Evolutionary conservation across 2,329 filamentous ascomycete genomes (phyloP).

Genomic region (Apiospora rasikravindrae): DNA sequence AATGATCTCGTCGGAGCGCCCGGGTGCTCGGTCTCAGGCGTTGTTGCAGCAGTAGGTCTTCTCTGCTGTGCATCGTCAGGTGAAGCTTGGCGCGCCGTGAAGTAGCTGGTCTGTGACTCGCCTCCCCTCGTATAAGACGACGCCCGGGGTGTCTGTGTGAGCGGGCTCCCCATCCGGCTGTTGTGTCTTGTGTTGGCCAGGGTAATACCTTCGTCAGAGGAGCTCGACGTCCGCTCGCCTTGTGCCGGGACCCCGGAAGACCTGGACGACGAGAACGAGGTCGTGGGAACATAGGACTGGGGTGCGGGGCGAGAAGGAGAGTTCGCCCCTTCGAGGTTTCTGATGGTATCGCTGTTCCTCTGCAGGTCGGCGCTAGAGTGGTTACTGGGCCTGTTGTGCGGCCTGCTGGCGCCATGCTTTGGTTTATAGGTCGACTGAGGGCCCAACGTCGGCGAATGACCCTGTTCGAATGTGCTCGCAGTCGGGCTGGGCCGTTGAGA

Average conservation of each 20-base stretch:
- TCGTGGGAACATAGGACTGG: conserved; percentile 37
- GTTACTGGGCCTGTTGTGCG: conserved; percentile 31
- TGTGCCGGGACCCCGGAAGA: conserved; percentile 1
- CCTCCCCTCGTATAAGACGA: neutral
- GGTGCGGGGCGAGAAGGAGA: conserved; percentile 21
- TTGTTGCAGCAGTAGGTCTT: neutral
- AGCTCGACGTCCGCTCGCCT: conserved; percentile 22
- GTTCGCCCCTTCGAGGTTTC: conserved; percentile 24
- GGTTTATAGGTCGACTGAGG: conserved; percentile 22
- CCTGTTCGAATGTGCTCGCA: conserved; percentile 32
- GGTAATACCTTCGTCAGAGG: conserved; percentile 22
- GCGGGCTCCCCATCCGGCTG: conserved; percentile 16
- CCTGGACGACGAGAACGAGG: conserved; percentile 29
- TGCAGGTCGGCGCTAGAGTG: conserved; percentile 25
- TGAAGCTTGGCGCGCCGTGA: neutral
- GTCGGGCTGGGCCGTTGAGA: conserved; percentile 32
- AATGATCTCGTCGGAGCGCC: conserved; percentile 34
- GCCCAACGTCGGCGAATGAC: conserved; percentile 21
- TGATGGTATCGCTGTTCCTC: conserved; percentile 25
- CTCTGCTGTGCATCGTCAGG: neutral
- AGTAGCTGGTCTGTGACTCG: neutral
- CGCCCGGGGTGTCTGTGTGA: conserved; percentile 10
- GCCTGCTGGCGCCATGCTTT: conserved; percentile 30
- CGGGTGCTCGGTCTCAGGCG: neutral
- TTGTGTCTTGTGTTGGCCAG: conserved; percentile 15